A percentile compares a stretch with the other conserved stretches of the same genome.
Conservation (phyloP, 164 flowering plant species). For the Cinnamomum chago region DNA sequence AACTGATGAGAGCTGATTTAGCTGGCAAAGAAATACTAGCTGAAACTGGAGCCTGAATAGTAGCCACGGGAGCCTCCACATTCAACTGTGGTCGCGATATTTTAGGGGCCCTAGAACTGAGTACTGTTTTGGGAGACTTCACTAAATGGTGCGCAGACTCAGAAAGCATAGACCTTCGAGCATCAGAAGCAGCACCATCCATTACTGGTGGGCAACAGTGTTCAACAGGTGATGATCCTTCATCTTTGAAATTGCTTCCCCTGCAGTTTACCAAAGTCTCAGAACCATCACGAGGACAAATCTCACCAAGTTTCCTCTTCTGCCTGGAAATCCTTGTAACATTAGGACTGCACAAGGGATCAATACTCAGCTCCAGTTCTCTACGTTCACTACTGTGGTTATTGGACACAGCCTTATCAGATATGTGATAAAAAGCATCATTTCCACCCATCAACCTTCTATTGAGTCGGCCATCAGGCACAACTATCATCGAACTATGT, state of each 20-base stretch:
- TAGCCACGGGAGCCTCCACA: conserved; percentile 12
- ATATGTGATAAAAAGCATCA: background rate
- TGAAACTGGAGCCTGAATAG: conserved; percentile 9
- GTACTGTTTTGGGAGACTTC: background rate
- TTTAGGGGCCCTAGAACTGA: background rate
- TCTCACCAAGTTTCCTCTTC: conserved; percentile 29
- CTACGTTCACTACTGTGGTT: conserved; percentile 4
- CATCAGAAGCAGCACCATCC: conserved; percentile 3
- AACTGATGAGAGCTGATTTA: conserved; percentile 10
- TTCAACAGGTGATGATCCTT: conserved; percentile 13
- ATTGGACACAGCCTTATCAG: conserved; percentile 3
- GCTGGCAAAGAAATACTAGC: conserved; percentile 6
- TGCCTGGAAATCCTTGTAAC: conserved; percentile 14
- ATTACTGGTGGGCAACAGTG: conserved; percentile 3
- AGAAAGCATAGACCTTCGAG: conserved; percentile 5
- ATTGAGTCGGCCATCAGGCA: conserved; percentile 5
- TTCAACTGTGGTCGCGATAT: background rate
- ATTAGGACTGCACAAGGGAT: background rate
- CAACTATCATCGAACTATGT: conserved; percentile 6
- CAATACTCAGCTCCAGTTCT: conserved; percentile 8
- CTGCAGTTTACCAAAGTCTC: conserved; percentile 5
- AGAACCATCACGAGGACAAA: conserved; percentile 11
- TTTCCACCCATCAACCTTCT: background rate
- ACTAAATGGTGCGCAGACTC: background rate
- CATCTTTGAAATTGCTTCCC: conserved; percentile 9